A percentile compares a stretch with the other conserved stretches of the same genome.
Evolutionary conservation across 495 filamentous ascomycete species (phyloP).

Genomic region (Penicillium odoratum): DNA sequence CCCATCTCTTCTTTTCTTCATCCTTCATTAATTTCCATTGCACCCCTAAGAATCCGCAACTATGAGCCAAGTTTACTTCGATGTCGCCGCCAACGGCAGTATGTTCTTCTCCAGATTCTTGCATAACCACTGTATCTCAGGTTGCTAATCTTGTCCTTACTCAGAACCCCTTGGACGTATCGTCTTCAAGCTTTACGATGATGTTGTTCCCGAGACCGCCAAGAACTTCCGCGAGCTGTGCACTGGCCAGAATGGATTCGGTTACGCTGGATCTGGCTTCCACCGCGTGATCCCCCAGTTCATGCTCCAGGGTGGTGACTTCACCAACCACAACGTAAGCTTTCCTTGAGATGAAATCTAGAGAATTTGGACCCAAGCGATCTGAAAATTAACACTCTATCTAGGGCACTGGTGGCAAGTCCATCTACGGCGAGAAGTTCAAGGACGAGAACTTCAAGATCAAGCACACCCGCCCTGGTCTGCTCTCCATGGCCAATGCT

Average conservation of each 20-base stretch:
- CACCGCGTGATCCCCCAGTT: slow-evolving; percentile 90
- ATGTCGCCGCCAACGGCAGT: not conserved
- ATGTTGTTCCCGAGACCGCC: slow-evolving; percentile 81
- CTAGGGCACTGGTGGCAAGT: slow-evolving; percentile 81
- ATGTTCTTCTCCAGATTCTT: too few species aligned
- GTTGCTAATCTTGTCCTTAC: not conserved
- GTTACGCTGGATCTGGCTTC: slow-evolving; percentile 79
- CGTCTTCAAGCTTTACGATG: slow-evolving; percentile 79
- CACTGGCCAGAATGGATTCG: slow-evolving; percentile 82
- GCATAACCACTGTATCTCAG: too few species aligned
- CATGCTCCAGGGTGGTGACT: slow-evolving; percentile 60
- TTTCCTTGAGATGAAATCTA: not conserved
- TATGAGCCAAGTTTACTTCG: not conserved
- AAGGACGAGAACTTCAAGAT: slow-evolving; percentile 81
- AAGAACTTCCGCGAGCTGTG: slow-evolving; percentile 88
- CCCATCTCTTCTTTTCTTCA: not conserved
- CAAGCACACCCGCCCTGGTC: slow-evolving; percentile 76
- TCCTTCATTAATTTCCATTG: not conserved
- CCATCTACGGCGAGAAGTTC: slow-evolving; percentile 88
- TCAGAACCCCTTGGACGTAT: slow-evolving; percentile 48
- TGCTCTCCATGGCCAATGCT: slow-evolving; percentile 89
- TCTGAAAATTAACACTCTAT: not conserved
- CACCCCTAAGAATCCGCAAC: not conserved
- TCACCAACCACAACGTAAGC: slow-evolving; percentile 69
- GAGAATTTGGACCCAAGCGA: not conserved